Percentiles rank a stretch among this genome's conserved stretches.
Conservation (phyloP, 345 rosid species). For the Pugionium cornutum region DNA sequence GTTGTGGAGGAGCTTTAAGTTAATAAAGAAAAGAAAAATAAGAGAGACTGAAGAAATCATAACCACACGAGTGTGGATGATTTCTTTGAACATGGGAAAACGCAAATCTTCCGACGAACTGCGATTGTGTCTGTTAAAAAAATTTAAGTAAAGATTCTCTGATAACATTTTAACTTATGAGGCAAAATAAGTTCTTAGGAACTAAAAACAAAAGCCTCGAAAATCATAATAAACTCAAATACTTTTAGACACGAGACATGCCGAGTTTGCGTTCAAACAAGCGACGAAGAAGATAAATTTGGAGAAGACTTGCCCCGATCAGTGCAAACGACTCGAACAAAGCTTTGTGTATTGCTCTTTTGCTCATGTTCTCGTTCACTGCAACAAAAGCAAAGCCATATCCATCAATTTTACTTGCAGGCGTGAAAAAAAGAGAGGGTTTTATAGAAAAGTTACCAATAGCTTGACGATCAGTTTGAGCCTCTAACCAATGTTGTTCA, state of each 20-base stretch:
- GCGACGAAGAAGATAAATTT: slow-evolving; percentile 66
- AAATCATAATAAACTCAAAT: background rate
- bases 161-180: slow-evolving; percentile 25
- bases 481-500: slow-evolving; percentile 80
- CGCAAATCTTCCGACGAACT: slow-evolving; percentile 11
- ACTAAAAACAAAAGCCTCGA: slow-evolving; percentile 15
- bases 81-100: slow-evolving; percentile 8
- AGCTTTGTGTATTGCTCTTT: slow-evolving; percentile 69
- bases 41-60: slow-evolving; percentile 5
- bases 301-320: slow-evolving; percentile 59
- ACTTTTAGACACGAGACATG: slow-evolving; percentile 55
- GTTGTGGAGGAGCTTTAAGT: background rate
- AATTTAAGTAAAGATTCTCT: slow-evolving; percentile 22
- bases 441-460: slow-evolving; percentile 39
- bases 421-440: background rate
- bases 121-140: slow-evolving; percentile 26
- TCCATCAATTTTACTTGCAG: background rate
- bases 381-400: slow-evolving; percentile 1
- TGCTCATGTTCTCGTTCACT: slow-evolving; percentile 70
- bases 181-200: slow-evolving; percentile 21
- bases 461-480: slow-evolving; percentile 75
- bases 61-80: background rate
- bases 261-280: slow-evolving; percentile 70
- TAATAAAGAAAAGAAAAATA: background rate
- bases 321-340: slow-evolving; percentile 62